phyloP scores from a whole-genome alignment of 441 rosid genomes.

The Arabidopsis hybrid region DNA sequence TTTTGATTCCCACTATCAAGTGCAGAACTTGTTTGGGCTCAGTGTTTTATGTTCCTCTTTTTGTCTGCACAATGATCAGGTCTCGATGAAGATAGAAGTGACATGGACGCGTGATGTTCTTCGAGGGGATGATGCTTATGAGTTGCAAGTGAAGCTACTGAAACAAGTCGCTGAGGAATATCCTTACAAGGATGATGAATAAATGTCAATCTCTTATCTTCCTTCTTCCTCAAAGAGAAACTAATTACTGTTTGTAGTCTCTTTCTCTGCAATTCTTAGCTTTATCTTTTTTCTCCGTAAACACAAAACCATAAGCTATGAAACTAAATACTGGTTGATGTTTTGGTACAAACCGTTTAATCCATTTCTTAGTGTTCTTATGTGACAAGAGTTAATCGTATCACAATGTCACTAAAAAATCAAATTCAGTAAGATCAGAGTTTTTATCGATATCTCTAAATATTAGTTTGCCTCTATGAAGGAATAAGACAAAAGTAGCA shows the following conservation, averaged over 20 bases:
- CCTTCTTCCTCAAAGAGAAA: constrained; percentile 22
- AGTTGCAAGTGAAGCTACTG: constrained; percentile 85
- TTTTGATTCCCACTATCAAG: not conserved
- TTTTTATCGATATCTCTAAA: not conserved
- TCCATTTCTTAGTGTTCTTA: not conserved
- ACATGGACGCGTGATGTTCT: constrained; percentile 86
- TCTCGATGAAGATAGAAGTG: constrained; percentile 95
- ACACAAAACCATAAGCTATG: constrained; percentile 6
- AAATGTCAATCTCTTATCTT: constrained; percentile 21
- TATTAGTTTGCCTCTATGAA: too few relatives aligned
- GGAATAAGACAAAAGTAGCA: not conserved
- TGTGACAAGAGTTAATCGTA: not conserved
- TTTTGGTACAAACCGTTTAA: constrained; percentile 8
- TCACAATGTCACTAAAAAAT: not conserved
- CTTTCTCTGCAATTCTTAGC: constrained; percentile 8
- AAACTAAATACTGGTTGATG: constrained; percentile 20
- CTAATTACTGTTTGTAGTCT: constrained; percentile 19
- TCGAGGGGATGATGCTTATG: constrained; percentile 86
- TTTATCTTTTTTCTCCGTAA: not conserved
- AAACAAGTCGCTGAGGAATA: constrained; percentile 91
- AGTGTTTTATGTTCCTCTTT: not conserved
- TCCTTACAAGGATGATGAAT: constrained; percentile 97
- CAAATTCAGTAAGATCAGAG: not conserved
- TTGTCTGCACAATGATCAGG: constrained; percentile 48
- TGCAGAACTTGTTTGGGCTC: not conserved